Conservation (phyloP, 441 rosid species). For the Populus tomentosa region DNA sequence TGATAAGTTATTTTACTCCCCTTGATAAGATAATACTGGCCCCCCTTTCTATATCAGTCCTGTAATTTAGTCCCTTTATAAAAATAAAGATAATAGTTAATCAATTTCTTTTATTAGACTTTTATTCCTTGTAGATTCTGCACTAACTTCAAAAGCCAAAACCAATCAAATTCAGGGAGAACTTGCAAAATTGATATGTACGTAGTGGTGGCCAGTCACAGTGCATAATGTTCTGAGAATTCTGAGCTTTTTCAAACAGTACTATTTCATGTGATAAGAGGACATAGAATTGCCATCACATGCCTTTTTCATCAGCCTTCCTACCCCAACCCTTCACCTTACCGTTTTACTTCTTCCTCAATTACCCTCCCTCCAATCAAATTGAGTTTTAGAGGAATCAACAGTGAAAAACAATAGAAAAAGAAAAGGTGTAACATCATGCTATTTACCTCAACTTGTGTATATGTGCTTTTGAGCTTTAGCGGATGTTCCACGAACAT, state of each 20-base stretch:
- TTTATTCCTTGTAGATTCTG: background rate
- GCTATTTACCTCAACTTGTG: conserved; percentile 69
- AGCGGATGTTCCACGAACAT: conserved; percentile 58
- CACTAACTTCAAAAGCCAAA: background rate
- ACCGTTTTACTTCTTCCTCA: background rate
- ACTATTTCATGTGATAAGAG: background rate
- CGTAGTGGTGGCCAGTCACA: background rate
- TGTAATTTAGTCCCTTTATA: background rate
- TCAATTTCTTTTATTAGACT: background rate
- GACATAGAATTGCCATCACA: background rate
- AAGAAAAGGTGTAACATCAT: background rate
- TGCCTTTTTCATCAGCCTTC: background rate
- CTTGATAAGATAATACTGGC: background rate
- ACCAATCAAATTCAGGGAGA: background rate
- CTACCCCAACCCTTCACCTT: background rate
- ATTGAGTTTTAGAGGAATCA: background rate
- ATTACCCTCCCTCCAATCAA: background rate
- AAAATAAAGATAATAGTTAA: background rate
- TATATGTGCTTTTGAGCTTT: conserved; percentile 74
- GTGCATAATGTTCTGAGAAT: background rate
- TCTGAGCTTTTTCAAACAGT: background rate
- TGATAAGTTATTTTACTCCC: background rate
- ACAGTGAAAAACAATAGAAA: background rate
- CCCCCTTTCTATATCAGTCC: background rate
- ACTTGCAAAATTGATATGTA: background rate